phyloP scores from a whole-genome alignment of 2,329 filamentous ascomycete genomes.

The Diaporthe velutina region DNA sequence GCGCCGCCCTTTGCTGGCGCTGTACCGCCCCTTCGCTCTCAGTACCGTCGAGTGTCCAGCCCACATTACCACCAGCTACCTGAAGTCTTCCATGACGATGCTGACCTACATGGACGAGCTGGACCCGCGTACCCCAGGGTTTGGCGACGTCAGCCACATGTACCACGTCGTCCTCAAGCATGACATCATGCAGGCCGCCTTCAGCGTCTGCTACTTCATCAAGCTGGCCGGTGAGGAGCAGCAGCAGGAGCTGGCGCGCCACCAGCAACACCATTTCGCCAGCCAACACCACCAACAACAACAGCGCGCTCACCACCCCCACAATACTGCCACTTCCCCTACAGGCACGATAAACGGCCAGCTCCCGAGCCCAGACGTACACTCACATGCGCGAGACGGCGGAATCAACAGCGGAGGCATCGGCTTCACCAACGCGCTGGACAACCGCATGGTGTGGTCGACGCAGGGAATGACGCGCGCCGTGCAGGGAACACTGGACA shows the following conservation, averaged over 20 bases:
- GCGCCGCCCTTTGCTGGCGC: slow-evolving; percentile 62
- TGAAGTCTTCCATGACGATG: slow-evolving; percentile 68
- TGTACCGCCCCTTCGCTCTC: slow-evolving; percentile 68
- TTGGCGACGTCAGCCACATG: slow-evolving; percentile 63
- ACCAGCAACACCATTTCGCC: slow-evolving; percentile 8
- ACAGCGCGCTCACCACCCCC: neutral
- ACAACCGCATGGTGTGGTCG: slow-evolving; percentile 58
- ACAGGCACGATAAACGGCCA: slow-evolving; percentile 28
- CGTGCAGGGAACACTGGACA: slow-evolving; percentile 62
- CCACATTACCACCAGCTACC: slow-evolving; percentile 65
- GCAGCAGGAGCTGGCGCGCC: neutral
- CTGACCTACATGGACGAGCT: slow-evolving; percentile 68
- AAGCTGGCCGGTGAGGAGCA: slow-evolving; percentile 47
- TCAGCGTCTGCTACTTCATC: slow-evolving; percentile 69
- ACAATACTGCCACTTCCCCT: neutral
- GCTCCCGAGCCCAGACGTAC: slow-evolving; percentile 33
- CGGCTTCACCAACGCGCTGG: slow-evolving; percentile 49
- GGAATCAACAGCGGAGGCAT: slow-evolving; percentile 46
- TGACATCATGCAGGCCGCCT: slow-evolving; percentile 67
- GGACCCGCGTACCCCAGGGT: slow-evolving; percentile 60
- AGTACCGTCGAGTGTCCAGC: slow-evolving; percentile 63
- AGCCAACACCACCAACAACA: neutral
- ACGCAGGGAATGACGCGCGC: slow-evolving; percentile 55
- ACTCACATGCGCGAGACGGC: slow-evolving; percentile 35
- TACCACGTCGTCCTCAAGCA: slow-evolving; percentile 66